Evolutionary conservation across 2,329 filamentous ascomycete species (phyloP), one percentile per base, ranked within the genome.

Genomic region (Aspergillus transmontanensis): DNA sequence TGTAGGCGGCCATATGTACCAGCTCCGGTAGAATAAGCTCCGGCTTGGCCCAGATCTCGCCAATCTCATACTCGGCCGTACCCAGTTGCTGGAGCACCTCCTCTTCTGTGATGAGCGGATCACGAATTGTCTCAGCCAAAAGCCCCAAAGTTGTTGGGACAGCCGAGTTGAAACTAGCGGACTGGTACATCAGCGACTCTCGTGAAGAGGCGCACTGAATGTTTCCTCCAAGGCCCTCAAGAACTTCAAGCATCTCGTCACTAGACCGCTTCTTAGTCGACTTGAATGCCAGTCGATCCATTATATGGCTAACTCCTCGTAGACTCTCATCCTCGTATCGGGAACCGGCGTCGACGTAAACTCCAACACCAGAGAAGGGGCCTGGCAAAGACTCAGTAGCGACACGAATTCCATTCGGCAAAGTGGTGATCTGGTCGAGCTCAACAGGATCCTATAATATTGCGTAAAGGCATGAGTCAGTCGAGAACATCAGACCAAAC

Each of bases 121-220:
- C 87, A 63, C 93, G 90, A 66, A 99, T 96, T 36, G 95, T 98
- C 78, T 99, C 95, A 63, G 95, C 94, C 46, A 99, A 86, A 21
- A 99, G 81, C 34, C 85, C 92, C 28, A 96, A 87, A 14, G 94
- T 93, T 10, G 88, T 88, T 7, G 92, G 89, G 10, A 99, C 93
- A 21, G 93, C 90, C 30, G 90, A 90, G 82, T 99, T 99, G 86
- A 99, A 99, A 34, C 94, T 97, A 30, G 95, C 95, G 1, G 93
- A 92, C 79, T 99, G 95, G 83, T 99, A 99, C 95, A 99, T 99
- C 81, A 99, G 87, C 61, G 93, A 93, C 80, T 99, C 95, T 68
- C 95, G 86, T 2, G 93, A 96, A 1, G 94, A 97, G 12, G 94
- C 94, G 80, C 95, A 99, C 80, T 98, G 94, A 64, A 99, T 94